A percentile compares a stretch with the other conserved stretches of the same genome.
Evolutionary conservation across 2,329 filamentous ascomycete genomes (phyloP).

Genomic region (Claviceps monticola): DNA sequence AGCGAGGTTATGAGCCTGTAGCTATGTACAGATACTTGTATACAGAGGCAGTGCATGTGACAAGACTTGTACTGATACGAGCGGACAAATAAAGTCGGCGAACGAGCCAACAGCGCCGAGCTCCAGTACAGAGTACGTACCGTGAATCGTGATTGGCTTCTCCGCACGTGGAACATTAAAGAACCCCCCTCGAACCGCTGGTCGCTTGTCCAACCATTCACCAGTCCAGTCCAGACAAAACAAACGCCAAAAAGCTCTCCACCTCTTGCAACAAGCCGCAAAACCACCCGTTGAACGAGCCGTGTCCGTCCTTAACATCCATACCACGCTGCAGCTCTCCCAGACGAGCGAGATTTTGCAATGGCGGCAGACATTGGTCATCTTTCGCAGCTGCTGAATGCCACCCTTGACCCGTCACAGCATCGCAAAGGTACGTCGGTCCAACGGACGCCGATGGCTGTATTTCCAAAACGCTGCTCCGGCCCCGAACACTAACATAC

Average conservation of each 20-base stretch:
- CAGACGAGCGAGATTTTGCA: conserved; percentile 15
- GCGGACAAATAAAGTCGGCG: too few species aligned
- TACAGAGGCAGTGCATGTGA: fast-evolving
- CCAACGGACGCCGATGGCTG: conserved; percentile 7
- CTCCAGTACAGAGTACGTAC: too few species aligned
- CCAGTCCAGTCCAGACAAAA: not conserved
- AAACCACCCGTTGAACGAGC: conserved; percentile 1
- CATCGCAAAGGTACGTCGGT: conserved; percentile 67
- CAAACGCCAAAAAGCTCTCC: conserved; percentile 5
- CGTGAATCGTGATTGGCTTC: too few species aligned
- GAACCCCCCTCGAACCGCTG: not conserved
- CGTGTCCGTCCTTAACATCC: not conserved
- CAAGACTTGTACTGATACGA: too few species aligned
- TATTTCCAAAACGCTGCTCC: conserved; percentile 8
- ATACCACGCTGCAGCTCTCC: conserved; percentile 9
- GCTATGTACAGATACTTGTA: not conserved
- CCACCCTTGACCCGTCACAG: conserved; percentile 75
- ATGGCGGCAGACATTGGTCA: conserved; percentile 44
- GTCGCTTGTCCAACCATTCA: not conserved
- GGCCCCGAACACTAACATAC: conserved; percentile 23
- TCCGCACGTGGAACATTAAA: not conserved
- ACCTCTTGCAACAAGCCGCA: conserved; percentile 7
- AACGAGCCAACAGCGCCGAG: too few species aligned
- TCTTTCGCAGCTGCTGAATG: conserved; percentile 74
- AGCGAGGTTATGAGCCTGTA: not conserved